Evolutionary conservation across 768 basidiomycete species (phyloP).

Genomic region (Clavulina sp.): DNA sequence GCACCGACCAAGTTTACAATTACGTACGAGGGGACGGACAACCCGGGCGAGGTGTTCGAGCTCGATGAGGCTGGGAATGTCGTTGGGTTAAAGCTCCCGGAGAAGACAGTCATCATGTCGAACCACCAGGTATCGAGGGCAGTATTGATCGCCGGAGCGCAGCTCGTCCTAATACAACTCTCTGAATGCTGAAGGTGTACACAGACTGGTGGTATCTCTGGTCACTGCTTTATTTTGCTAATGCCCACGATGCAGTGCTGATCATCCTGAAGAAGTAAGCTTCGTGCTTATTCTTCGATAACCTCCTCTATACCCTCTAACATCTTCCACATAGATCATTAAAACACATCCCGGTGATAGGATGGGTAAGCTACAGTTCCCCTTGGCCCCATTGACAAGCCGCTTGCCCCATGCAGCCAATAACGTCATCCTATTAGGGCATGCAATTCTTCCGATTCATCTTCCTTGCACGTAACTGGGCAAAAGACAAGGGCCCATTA

Average conservation of each 20-base stretch:
- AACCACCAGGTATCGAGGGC: constrained; percentile 82
- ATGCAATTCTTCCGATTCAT: constrained; percentile 95
- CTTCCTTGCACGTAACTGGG: constrained; percentile 84
- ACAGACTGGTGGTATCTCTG: constrained; percentile 79
- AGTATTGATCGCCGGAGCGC: not conserved
- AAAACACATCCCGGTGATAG: constrained; percentile 70
- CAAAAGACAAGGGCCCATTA: constrained; percentile 56
- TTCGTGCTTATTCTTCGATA: not conserved
- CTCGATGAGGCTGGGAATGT: constrained; percentile 39
- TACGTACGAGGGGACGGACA: constrained; percentile 55
- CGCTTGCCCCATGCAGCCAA: not conserved
- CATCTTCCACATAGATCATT: constrained; percentile 36
- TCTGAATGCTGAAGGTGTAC: constrained; percentile 33
- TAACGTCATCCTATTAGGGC: constrained; percentile 28
- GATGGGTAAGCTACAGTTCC: constrained; percentile 44
- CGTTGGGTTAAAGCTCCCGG: constrained; percentile 48
- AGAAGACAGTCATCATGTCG: constrained; percentile 66
- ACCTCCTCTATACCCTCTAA: not conserved
- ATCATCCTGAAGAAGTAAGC: constrained; percentile 65
- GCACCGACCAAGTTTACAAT: constrained; percentile 56
- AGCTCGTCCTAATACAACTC: not conserved
- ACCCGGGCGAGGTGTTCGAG: constrained; percentile 36
- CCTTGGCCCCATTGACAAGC: not conserved
- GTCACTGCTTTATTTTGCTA: constrained; percentile 59
- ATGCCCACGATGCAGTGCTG: constrained; percentile 52